Conservation (phyloP, 306 rosid genomes). For the Fragaria nilgerrensis region DNA sequence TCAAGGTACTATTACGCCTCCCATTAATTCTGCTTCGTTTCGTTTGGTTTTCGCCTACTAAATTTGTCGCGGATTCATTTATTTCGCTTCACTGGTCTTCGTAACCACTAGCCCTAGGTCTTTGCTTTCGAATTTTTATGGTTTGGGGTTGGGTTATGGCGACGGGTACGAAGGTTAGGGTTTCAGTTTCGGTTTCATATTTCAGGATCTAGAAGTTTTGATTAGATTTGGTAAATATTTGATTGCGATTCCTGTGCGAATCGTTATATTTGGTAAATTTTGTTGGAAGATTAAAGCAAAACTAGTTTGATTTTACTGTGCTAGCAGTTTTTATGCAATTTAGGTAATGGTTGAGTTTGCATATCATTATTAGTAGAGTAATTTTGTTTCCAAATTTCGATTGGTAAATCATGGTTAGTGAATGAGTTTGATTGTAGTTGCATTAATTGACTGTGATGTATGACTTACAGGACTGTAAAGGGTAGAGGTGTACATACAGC, state of each 20-base stretch:
- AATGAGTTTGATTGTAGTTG: background rate
- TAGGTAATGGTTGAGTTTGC: background rate
- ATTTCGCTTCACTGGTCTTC: background rate
- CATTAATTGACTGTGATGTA: background rate
- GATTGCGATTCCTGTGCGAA: background rate
- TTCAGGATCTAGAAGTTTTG: background rate
- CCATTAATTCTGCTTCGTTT: background rate
- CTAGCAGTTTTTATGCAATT: background rate
- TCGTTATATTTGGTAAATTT: background rate
- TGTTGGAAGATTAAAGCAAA: background rate
- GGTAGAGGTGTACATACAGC: conserved; percentile 1
- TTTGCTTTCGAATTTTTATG: background rate
- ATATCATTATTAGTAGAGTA: background rate
- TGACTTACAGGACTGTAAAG: conserved; percentile 6
- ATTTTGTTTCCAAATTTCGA: conserved; percentile 1
- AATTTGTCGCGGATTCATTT: background rate
- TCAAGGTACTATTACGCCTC: background rate
- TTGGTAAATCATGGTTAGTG: background rate
- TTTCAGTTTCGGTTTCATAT: background rate
- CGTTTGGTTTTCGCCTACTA: background rate
- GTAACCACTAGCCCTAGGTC: background rate
- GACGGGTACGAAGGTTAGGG: background rate
- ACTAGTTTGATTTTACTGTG: background rate
- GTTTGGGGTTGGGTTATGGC: background rate
- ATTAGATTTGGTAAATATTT: background rate